phyloP scores from a whole-genome alignment of 176 grass and related monocot species.

The Puccinellia tenuiflora region DNA sequence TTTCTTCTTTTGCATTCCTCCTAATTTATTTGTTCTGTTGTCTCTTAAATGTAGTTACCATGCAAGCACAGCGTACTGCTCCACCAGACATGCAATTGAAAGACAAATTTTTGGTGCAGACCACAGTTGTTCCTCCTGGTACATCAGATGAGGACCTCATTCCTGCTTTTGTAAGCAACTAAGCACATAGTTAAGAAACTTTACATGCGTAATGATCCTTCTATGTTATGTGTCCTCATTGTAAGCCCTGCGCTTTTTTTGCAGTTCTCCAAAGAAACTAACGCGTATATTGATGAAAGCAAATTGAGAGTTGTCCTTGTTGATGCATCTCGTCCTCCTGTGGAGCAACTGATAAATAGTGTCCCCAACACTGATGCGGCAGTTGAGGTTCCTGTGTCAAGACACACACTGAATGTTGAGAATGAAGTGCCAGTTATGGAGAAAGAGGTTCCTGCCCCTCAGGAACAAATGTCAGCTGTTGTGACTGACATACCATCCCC shows the following conservation, averaged over 20 bases:
- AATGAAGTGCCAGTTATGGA: constrained; percentile 31
- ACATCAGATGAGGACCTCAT: constrained; percentile 71
- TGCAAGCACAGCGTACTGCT: constrained; percentile 80
- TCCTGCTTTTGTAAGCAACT: constrained; percentile 75
- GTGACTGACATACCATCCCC: constrained; percentile 9
- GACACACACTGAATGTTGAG: constrained; percentile 20
- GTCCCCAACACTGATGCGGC: constrained; percentile 12
- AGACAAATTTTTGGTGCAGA: constrained; percentile 97
- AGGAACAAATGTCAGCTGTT: constrained; percentile 31
- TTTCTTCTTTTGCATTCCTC: constrained; percentile 12
- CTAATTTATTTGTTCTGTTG: constrained; percentile 8
- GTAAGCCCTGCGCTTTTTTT: constrained; percentile 15
- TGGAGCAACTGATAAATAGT: constrained; percentile 37
- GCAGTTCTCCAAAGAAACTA: constrained; percentile 96
- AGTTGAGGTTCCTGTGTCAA: constrained; percentile 35
- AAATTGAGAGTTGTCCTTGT: constrained; percentile 94
- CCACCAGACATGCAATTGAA: constrained; percentile 98
- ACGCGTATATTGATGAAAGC: constrained; percentile 85
- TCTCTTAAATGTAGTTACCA: constrained; percentile 63
- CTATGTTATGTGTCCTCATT: background rate
- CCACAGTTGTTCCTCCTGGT: constrained; percentile 76
- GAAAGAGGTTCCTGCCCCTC: constrained; percentile 24
- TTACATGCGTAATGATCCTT: background rate
- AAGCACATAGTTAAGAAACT: constrained; percentile 19
- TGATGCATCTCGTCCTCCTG: constrained; percentile 42